Conservation (phyloP, 352 stramenopile species). For the Pythium pectinolyticum region DNA sequence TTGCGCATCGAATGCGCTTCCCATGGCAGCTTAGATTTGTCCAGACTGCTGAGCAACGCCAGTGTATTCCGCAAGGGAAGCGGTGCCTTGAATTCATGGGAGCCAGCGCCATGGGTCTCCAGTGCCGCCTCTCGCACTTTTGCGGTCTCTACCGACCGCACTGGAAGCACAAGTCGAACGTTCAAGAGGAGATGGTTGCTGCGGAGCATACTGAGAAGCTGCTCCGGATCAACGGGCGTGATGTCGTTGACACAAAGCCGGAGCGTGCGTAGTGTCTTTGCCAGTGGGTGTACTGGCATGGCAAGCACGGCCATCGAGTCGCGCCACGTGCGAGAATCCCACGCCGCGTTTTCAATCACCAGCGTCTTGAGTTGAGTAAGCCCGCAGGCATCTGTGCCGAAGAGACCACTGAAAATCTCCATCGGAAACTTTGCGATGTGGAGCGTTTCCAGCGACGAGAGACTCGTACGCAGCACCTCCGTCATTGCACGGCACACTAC, state of each 20-base stretch:
- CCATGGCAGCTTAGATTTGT: background rate
- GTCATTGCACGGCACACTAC: background rate
- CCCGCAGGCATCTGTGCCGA: background rate
- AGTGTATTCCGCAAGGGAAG: background rate
- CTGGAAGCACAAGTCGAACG: background rate
- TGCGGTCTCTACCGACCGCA: background rate
- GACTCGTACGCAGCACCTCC: background rate
- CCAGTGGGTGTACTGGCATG: background rate
- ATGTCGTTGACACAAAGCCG: background rate
- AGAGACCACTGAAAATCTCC: constrained; percentile 3
- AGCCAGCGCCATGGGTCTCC: background rate
- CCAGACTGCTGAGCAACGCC: constrained; percentile 2
- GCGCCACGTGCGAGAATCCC: background rate
- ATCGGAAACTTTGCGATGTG: background rate
- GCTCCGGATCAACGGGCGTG: background rate
- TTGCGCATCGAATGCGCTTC: background rate
- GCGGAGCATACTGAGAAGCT: background rate
- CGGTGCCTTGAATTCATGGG: background rate
- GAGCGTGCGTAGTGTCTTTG: background rate
- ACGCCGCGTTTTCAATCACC: background rate
- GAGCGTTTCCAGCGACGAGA: background rate
- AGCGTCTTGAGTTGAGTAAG: constrained; percentile 4
- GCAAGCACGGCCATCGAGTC: background rate
- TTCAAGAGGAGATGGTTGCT: constrained; percentile 1
- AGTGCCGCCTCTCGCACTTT: background rate